Conservation (phyloP, 2,329 filamentous ascomycete genomes). For the Colletotrichum abscissum region DNA sequence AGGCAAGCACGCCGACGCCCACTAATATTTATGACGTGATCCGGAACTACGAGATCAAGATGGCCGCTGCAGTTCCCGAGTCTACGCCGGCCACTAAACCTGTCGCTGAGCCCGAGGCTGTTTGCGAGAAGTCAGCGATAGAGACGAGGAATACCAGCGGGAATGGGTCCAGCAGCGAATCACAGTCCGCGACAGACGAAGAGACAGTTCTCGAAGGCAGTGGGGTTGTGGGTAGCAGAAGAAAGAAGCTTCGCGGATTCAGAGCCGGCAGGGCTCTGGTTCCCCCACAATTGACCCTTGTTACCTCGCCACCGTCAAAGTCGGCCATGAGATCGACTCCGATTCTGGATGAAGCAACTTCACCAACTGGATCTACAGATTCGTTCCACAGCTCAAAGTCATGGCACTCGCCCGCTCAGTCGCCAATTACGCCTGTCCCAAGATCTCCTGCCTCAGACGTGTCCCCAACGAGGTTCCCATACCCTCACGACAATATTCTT, state of each 20-base stretch:
- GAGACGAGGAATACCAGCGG: not conserved
- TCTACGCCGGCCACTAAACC: not conserved
- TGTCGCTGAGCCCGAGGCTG: not conserved
- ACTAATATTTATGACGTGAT: slow-evolving; percentile 36
- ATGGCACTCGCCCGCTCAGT: slow-evolving; percentile 61
- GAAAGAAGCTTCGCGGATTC: slow-evolving; percentile 45
- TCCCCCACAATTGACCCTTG: slow-evolving; percentile 43
- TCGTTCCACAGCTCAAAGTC: slow-evolving; percentile 67
- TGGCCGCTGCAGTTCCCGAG: slow-evolving; percentile 9
- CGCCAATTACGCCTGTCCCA: slow-evolving; percentile 54
- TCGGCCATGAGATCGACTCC: slow-evolving; percentile 32
- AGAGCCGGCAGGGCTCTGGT: slow-evolving; percentile 42
- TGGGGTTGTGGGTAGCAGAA: slow-evolving; percentile 43
- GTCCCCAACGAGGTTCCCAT: slow-evolving; percentile 47
- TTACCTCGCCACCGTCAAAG: slow-evolving; percentile 54
- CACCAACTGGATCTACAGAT: slow-evolving; percentile 59
- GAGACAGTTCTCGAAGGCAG: slow-evolving; percentile 44
- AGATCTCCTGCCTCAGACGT: slow-evolving; percentile 57
- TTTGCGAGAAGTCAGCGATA: not conserved
- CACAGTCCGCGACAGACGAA: slow-evolving; percentile 25
- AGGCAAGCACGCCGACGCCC: slow-evolving; percentile 20
- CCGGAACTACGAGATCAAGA: slow-evolving; percentile 34
- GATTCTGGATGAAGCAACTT: slow-evolving; percentile 43
- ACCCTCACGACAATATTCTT: slow-evolving; percentile 53
- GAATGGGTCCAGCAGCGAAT: not conserved